Base-by-base conservation (phyloP, 441 rosid genomes). In the Arabidopsis lyrata region DNA sequence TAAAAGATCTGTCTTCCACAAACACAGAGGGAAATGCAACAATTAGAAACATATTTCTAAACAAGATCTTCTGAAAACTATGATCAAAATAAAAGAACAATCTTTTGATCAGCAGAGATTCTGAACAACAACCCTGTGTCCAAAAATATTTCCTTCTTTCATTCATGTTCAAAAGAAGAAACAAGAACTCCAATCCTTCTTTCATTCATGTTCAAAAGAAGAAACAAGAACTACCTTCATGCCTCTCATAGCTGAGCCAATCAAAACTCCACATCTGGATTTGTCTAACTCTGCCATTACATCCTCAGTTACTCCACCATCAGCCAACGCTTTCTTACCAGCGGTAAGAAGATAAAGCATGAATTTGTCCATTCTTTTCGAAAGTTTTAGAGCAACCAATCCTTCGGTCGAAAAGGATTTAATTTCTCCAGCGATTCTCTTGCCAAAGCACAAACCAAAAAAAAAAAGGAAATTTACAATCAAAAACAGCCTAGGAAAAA, bases 381-480 rank as follows among this genome's bases (percentile, higher is more conserved):
- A 87, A 53, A 95, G 83, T 76, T 95, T 95, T 45, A 97, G 99
- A 54, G 93, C 90, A 49, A 95, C 80, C 93, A 86, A 89, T 66
- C 98, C 99, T 70, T 95, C 91, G 3, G 93, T 82, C 5, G 99
- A 91, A 72, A 89, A 84, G 35, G 89, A 81, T 82, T 95, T 92
- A 55, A 95, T 92, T 82, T 95, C 99, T 65, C 96, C 98, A n/a
- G 98, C 98, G 75, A 95, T 95, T 86, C 93, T 92, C 99, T 95
- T 79, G 7, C 9, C 44, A 77, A 55, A 58, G 45, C 24, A 22
- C 24, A 22, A 22, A 12, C 8, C 20, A 18, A 18, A 18, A 42
- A 47, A 62, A 44, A 8, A 45, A 55, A 49, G 62, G 16, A 38
- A 48, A 42, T 22, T 22, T 22, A 22, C 27, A 3, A 24, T 41